A percentile compares a stretch with the other conserved stretches of the same genome.
These are phyloP conservation scores for Omphalotus guepiniiformis DNA, from an alignment of 768 basidiomycete species.

Conservation along the genomic window DNA sequence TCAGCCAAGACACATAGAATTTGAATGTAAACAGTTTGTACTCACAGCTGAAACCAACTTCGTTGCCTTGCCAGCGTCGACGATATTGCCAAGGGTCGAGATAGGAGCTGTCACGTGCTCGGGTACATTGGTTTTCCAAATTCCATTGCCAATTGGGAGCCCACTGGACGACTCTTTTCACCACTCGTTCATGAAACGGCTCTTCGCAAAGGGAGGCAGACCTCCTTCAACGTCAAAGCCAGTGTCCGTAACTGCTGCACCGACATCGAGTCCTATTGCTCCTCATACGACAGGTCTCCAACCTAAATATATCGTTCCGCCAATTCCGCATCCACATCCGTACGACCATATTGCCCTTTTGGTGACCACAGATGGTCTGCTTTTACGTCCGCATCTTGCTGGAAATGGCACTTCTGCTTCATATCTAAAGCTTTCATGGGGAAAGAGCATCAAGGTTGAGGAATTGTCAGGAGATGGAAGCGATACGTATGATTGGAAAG, in stretches of 20 bases:
- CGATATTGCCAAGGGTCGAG: too few relatives aligned
- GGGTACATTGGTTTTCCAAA: too few relatives aligned
- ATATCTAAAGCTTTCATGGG: constrained; percentile 57
- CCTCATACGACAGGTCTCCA: constrained; percentile 39
- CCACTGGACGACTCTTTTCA: constrained; percentile 8
- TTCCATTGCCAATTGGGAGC: constrained; percentile 7
- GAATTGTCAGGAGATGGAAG: constrained; percentile 36
- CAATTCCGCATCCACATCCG: constrained; percentile 73
- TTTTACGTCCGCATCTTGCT: constrained; percentile 54
- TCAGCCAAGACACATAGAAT: too few relatives aligned
- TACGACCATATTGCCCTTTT: constrained; percentile 64
- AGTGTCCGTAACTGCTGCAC: constrained; percentile 9
- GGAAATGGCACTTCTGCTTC: constrained; percentile 27
- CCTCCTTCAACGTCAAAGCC: constrained; percentile 7
- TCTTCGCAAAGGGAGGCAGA: constrained; percentile 29
- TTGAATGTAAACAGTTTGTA: too few relatives aligned
- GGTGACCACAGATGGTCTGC: constrained; percentile 55
- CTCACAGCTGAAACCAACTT: too few relatives aligned
- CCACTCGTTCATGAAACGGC: constrained; percentile 33
- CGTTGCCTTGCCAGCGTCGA: too few relatives aligned
- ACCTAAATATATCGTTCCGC: constrained; percentile 60
- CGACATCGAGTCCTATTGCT: constrained; percentile 9
- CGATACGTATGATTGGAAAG: constrained; percentile 47
- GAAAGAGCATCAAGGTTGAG: constrained; percentile 49
- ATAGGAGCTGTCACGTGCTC: too few relatives aligned